Evolutionary conservation across 257 asterid species (phyloP).

Genomic region (Dorcoceras hygrometricum): DNA sequence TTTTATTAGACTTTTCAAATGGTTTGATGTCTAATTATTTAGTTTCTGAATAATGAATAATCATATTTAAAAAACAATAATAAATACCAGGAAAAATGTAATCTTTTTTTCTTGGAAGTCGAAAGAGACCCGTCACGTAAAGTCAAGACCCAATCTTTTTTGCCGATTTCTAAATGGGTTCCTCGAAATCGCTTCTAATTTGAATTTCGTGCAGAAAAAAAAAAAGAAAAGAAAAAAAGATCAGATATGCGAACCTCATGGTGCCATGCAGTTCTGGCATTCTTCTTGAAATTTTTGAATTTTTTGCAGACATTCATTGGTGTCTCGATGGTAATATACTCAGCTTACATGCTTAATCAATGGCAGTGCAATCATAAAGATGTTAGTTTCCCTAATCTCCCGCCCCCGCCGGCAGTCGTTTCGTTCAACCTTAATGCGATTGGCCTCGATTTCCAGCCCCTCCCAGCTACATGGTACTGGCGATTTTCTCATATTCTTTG

Average conservation of each 20-base stretch:
- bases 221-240: neutral
- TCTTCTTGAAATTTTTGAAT: conserved; percentile 66
- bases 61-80: no score
- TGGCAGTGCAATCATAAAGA: conserved; percentile 41
- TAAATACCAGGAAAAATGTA: no score
- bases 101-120: no score
- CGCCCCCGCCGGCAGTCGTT: neutral
- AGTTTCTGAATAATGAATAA: no score
- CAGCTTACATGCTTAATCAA: conserved; percentile 60
- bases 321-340: conserved; percentile 52
- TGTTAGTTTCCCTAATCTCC: neutral
- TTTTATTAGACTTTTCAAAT: no score
- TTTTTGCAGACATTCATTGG: conserved; percentile 69
- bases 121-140: no score
- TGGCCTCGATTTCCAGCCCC: neutral
- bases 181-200: neutral
- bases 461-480: neutral
- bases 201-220: neutral
- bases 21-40: no score
- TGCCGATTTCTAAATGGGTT: neutral
- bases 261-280: conserved; percentile 58
- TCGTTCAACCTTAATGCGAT: neutral
- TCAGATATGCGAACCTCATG: conserved; percentile 57
- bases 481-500: neutral
- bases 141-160: no score